Percentiles rank a stretch among this genome's conserved stretches.
phyloP scores from a whole-genome alignment of 1,284 basidiomycete species.

The Puccinia sorghi region DNA sequence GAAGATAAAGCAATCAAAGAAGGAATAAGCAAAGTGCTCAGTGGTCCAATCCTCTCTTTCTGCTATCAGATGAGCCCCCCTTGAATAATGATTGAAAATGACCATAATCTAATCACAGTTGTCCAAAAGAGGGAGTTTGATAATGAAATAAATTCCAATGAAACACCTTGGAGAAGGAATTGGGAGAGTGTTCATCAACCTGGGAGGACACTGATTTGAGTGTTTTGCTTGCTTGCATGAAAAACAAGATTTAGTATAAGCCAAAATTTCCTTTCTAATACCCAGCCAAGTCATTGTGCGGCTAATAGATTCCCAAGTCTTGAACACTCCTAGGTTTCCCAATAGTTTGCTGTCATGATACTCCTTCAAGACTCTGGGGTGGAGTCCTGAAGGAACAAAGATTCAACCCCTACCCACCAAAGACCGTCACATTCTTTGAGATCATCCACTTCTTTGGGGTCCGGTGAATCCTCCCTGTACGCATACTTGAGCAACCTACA shows the following conservation, averaged over 20 bases:
- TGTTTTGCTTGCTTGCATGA: not conserved
- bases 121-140: not conserved
- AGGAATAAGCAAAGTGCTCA: not conserved
- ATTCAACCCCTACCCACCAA: not conserved
- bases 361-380: not conserved
- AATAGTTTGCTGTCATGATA: not conserved
- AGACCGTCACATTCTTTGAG: not conserved
- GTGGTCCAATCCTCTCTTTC: not conserved
- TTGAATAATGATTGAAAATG: not conserved
- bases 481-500: too few species aligned
- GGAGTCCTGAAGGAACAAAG: not conserved
- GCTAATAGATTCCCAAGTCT: not conserved
- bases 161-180: conserved; percentile 1
- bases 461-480: too few species aligned
- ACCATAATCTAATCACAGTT: conserved; percentile 13
- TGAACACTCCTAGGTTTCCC: not conserved
- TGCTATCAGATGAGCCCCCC: not conserved
- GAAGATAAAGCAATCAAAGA: not conserved
- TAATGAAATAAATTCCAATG: conserved; percentile 4
- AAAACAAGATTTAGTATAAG: not conserved
- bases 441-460: not conserved
- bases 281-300: not conserved
- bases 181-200: not conserved
- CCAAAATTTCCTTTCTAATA: not conserved
- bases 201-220: not conserved